Evolutionary conservation across 225 moss, liverwort and hornwort species (phyloP).

Genomic region (Thuidium tamariscinum): DNA sequence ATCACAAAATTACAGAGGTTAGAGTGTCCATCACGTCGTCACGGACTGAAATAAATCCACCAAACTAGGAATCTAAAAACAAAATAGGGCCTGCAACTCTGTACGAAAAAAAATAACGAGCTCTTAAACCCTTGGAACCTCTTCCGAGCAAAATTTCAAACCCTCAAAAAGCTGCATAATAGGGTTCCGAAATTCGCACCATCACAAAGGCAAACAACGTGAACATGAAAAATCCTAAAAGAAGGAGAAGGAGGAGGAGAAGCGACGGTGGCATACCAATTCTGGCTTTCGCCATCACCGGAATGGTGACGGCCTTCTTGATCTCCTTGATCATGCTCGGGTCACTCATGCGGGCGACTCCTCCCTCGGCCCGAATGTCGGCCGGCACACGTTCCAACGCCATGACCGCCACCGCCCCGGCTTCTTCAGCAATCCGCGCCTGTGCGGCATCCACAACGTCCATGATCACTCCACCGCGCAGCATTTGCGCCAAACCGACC

Average conservation of each 20-base stretch:
- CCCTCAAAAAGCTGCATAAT: background rate
- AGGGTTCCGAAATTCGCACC: background rate
- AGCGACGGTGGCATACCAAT: constrained; percentile 21
- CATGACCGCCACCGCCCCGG: constrained; percentile 89
- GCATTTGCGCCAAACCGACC: constrained; percentile 91
- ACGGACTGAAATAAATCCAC: background rate
- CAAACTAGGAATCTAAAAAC: background rate
- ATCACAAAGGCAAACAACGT: background rate
- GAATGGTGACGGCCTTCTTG: constrained; percentile 90
- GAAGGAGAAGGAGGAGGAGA: too few relatives aligned
- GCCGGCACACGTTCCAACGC: constrained; percentile 95
- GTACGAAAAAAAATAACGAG: background rate
- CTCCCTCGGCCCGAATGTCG: constrained; percentile 81
- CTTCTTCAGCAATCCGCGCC: constrained; percentile 83
- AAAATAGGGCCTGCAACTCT: background rate
- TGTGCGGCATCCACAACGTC: constrained; percentile 84
- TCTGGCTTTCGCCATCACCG: constrained; percentile 93
- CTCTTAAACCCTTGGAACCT: background rate
- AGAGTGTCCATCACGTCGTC: background rate
- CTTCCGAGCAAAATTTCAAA: background rate
- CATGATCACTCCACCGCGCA: constrained; percentile 95
- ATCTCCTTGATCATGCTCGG: constrained; percentile 87
- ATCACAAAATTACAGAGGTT: background rate
- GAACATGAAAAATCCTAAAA: background rate
- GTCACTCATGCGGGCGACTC: constrained; percentile 88